phyloP scores from a whole-genome alignment of 1,284 basidiomycete genomes.

The Cryptococcus wingfieldii region DNA sequence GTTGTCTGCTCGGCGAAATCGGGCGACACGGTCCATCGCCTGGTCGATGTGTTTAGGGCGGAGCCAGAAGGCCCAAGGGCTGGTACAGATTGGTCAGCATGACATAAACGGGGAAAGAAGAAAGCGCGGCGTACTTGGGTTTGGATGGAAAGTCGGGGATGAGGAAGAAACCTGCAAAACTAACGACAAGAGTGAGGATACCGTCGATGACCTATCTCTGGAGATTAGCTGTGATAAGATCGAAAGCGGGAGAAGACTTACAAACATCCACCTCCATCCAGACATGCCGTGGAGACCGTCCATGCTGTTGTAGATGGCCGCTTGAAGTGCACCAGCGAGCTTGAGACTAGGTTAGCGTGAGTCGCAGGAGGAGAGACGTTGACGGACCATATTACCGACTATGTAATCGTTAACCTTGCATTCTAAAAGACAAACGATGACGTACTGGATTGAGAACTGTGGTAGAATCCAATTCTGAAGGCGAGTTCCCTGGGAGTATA shows the following conservation, averaged over 20 bases:
- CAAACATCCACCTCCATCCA: conserved; percentile 53
- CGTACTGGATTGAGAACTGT: conserved; percentile 31
- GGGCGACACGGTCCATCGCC: conserved; percentile 45
- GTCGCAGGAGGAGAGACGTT: background rate
- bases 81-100: background rate
- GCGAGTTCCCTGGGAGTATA: conserved; percentile 35
- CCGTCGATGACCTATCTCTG: conserved; percentile 52
- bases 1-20: conserved; percentile 52
- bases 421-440: background rate
- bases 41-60: conserved; percentile 47
- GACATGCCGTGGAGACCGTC: conserved; percentile 51
- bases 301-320: conserved; percentile 50
- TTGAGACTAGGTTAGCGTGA: background rate
- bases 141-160: conserved; percentile 50
- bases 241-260: conserved; percentile 4
- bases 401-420: background rate
- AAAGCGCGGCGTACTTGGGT: conserved; percentile 6
- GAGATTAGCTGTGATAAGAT: background rate
- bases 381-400: conserved; percentile 15
- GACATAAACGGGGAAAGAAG: background rate
- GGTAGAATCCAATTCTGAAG: conserved; percentile 32
- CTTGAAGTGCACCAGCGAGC: conserved; percentile 35
- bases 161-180: conserved; percentile 38
- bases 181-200: conserved; percentile 53
- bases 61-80: conserved; percentile 39